These are phyloP conservation scores for Phalaenopsis equestris DNA, from an alignment of 106 monocot genomes.

Conservation along the genomic window DNA sequence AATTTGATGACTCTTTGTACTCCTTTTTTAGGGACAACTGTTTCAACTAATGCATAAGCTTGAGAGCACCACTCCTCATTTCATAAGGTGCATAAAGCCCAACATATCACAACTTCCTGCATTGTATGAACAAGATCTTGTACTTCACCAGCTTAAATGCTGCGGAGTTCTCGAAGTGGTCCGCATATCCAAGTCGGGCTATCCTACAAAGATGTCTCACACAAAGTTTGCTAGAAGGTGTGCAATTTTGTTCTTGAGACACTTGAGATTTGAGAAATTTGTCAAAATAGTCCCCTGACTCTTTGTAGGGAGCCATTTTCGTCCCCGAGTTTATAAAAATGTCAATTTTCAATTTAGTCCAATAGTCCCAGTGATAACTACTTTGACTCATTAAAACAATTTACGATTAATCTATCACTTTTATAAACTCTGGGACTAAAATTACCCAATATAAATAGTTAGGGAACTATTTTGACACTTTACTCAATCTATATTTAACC, in stretches of 20 bases:
- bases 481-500: too few relatives aligned
- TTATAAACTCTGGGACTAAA: too few relatives aligned
- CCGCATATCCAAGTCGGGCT: constrained; percentile 80
- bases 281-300: too few relatives aligned
- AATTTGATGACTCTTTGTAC: background rate
- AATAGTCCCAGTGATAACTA: too few relatives aligned
- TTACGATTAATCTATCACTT: too few relatives aligned
- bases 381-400: too few relatives aligned
- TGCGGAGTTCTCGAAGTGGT: constrained; percentile 96
- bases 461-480: too few relatives aligned
- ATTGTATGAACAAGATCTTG: constrained; percentile 77
- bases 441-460: too few relatives aligned
- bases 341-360: too few relatives aligned
- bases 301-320: too few relatives aligned
- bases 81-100: constrained; percentile 94
- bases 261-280: too few relatives aligned
- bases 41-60: constrained; percentile 96
- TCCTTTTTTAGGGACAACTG: constrained; percentile 58
- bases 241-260: background rate
- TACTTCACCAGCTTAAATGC: constrained; percentile 79
- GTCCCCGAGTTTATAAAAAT: too few relatives aligned
- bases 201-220: constrained; percentile 88
- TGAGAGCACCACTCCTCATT: constrained; percentile 87
- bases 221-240: constrained; percentile 93
- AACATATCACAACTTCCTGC: constrained; percentile 66